phyloP scores from a whole-genome alignment of 2,329 filamentous ascomycete genomes.

The Clarireedia paspali region DNA sequence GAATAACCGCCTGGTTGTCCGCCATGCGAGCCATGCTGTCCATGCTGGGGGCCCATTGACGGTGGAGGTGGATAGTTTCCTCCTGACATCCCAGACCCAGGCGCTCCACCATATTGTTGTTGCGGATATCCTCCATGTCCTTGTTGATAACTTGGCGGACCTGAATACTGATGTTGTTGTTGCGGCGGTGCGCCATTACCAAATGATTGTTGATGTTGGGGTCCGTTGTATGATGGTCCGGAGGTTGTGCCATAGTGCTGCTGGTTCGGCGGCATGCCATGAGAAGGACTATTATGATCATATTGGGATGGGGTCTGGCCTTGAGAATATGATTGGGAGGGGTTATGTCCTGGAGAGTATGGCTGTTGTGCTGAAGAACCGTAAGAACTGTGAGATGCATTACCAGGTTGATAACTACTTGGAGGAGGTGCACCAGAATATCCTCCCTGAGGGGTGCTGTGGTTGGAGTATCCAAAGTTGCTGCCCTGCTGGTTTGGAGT shows the following conservation, averaged over 20 bases:
- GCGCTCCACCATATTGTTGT: not conserved
- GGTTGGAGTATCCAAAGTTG: slow-evolving; percentile 57
- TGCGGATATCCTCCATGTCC: slow-evolving; percentile 10
- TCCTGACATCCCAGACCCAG: slow-evolving; percentile 3
- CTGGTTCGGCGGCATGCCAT: slow-evolving; percentile 2
- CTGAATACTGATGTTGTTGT: slow-evolving; percentile 15
- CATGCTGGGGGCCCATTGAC: slow-evolving; percentile 8
- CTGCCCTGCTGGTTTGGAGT: slow-evolving; percentile 31
- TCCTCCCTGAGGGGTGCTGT: slow-evolving; percentile 37
- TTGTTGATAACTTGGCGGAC: slow-evolving; percentile 12
- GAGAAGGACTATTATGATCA: slow-evolving; percentile 2
- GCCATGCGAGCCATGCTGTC: slow-evolving; percentile 7
- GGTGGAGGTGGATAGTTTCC: slow-evolving; percentile 2
- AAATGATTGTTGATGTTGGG: slow-evolving; percentile 4
- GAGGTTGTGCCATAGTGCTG: slow-evolving; percentile 10
- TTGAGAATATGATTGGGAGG: slow-evolving; percentile 1
- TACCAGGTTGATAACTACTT: slow-evolving; percentile 46
- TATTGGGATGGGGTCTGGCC: slow-evolving; percentile 6
- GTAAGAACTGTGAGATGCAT: slow-evolving; percentile 15
- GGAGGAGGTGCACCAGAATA: slow-evolving; percentile 58
- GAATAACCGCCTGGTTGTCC: slow-evolving; percentile 6
- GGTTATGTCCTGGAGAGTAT: slow-evolving; percentile 5
- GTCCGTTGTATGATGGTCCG: slow-evolving; percentile 21
- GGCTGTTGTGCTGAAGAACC: slow-evolving; percentile 11
- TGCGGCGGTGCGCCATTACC: slow-evolving; percentile 1